Evolutionary conservation across 176 grass and related monocot species (phyloP).

Genomic region (Puccinellia tenuiflora): DNA sequence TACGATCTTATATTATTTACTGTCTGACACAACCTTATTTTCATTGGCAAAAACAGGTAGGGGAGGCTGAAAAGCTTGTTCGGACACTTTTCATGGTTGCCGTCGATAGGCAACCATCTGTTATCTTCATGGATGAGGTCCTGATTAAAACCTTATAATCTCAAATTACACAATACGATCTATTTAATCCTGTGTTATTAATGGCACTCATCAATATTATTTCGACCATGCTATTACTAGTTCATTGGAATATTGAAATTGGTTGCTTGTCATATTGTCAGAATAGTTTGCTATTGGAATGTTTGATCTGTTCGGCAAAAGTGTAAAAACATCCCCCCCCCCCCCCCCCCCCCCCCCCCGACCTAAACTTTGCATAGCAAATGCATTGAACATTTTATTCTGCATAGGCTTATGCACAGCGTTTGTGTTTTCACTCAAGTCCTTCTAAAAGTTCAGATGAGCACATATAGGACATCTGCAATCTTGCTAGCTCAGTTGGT

Average conservation of each 20-base stretch:
- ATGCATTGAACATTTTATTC: not conserved
- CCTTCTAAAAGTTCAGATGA: not conserved
- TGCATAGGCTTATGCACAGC: not conserved
- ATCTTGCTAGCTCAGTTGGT: not conserved
- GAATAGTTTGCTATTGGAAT: not conserved
- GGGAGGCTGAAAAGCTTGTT: conserved; percentile 97
- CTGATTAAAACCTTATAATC: not conserved
- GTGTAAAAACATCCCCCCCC: not conserved
- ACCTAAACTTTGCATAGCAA: not conserved
- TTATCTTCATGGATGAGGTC: conserved; percentile 99
- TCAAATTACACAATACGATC: not conserved
- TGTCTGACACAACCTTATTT: conserved; percentile 1
- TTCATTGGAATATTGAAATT: not conserved
- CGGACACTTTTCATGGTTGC: conserved; percentile 91
- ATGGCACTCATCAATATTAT: not conserved
- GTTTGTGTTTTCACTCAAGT: not conserved
- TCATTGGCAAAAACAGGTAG: conserved; percentile 61
- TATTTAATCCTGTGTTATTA: not conserved
- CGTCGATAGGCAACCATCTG: conserved; percentile 76
- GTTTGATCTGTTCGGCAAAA: not conserved
- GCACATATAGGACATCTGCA: not conserved
- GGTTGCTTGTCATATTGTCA: not conserved
- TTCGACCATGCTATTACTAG: not conserved
- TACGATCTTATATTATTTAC: not conserved
- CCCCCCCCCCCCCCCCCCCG: too few relatives aligned